Percentiles rank a stretch among this genome's conserved stretches.
phyloP scores from a whole-genome alignment of 306 rosid genomes.

The Quercus wislizeni region DNA sequence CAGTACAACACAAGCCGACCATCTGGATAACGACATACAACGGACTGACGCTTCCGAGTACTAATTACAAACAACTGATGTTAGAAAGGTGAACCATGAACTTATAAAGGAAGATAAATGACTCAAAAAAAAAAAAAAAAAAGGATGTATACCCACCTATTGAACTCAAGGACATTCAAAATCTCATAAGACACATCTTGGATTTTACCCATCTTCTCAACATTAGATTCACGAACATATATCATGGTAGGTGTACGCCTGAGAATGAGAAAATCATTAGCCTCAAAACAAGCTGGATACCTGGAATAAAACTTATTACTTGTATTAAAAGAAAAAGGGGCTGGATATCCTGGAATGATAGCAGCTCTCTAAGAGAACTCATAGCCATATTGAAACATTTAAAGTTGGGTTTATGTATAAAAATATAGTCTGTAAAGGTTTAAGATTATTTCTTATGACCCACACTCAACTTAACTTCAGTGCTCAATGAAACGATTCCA shows the following conservation, averaged over 20 bases:
- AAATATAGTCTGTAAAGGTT: neutral
- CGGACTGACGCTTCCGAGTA: constrained; percentile 97
- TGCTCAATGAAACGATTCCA: neutral
- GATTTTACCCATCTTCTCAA: constrained; percentile 71
- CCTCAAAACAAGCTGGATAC: constrained; percentile 25
- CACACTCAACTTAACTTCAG: neutral
- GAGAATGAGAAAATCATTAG: constrained; percentile 32
- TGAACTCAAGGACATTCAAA: constrained; percentile 93
- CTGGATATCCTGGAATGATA: constrained; percentile 15
- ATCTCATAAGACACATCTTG: constrained; percentile 82
- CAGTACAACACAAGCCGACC: constrained; percentile 91
- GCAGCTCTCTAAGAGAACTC: constrained; percentile 19
- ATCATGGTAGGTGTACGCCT: constrained; percentile 91
- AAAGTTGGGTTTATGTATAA: neutral
- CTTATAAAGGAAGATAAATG: constrained; percentile 3
- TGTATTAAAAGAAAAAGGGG: neutral
- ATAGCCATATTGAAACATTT: neutral
- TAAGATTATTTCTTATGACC: neutral
- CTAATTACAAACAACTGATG: constrained; percentile 37
- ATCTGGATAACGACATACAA: constrained; percentile 91
- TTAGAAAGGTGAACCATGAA: constrained; percentile 14
- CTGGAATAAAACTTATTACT: no score
- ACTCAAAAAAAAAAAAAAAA: neutral
- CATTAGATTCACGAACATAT: constrained; percentile 88
- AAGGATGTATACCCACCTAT: constrained; percentile 50